Conservation (phyloP, 106 monocot genomes). For the Cymbidium sinense region DNA sequence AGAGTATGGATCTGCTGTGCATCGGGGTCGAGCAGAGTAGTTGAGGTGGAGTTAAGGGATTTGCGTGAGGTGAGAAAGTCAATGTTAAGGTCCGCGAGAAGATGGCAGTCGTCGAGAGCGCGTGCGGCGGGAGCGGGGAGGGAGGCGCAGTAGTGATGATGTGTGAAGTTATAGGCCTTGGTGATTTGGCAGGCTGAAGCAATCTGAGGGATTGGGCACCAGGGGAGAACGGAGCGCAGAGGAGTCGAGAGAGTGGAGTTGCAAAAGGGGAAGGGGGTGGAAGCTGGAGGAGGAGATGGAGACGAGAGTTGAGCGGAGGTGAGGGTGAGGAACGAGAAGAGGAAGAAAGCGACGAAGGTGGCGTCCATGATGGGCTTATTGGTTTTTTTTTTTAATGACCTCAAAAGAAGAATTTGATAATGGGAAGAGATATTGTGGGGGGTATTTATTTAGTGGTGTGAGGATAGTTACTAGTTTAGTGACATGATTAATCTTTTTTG, state of each 20-base stretch:
- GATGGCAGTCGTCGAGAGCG: slow-evolving; percentile 65
- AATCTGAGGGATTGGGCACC: slow-evolving; percentile 21
- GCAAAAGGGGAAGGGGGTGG: slow-evolving; percentile 4
- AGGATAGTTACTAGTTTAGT: too few relatives aligned
- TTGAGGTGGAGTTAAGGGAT: slow-evolving; percentile 27
- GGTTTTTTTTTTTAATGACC: background rate
- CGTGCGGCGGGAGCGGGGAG: slow-evolving; percentile 20
- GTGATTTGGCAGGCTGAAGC: slow-evolving; percentile 39
- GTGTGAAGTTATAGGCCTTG: slow-evolving; percentile 19
- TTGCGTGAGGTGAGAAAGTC: slow-evolving; percentile 37
- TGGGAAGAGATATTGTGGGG: too few relatives aligned
- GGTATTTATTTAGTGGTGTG: too few relatives aligned
- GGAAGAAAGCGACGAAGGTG: background rate
- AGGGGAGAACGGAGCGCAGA: background rate
- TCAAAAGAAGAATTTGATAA: too few relatives aligned
- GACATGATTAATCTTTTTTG: too few relatives aligned
- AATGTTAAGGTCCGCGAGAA: slow-evolving; percentile 49
- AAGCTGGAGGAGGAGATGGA: background rate
- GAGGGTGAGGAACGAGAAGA: background rate
- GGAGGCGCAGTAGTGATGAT: slow-evolving; percentile 26
- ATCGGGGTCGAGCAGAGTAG: slow-evolving; percentile 34
- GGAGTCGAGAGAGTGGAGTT: slow-evolving; percentile 5
- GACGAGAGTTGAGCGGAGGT: background rate
- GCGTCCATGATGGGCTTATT: background rate
- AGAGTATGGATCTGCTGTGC: slow-evolving; percentile 34